Evolutionary conservation across 2,329 filamentous ascomycete species (phyloP), one percentile per base, ranked within the genome.

Genomic region (Talaromyces sp.): DNA sequence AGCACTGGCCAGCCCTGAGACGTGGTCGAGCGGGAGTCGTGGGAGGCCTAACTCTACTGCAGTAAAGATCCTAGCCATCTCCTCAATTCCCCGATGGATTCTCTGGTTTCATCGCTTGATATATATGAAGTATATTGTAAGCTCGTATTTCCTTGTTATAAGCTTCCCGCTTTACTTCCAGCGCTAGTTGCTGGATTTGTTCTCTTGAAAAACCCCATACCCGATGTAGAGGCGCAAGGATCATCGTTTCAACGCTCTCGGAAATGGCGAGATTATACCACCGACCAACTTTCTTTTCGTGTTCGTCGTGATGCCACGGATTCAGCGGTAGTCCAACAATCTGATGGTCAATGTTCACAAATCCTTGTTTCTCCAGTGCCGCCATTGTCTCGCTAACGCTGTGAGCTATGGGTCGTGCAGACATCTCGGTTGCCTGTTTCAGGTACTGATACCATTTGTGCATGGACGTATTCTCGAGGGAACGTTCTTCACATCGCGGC

Each of bases 251-350:
- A 59, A 96, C 78, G 29, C 90, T 90, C 72, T 91, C 87, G 11
- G 85, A 88, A 70, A 97, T 82, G 45, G 88, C 89, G 27, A 94
- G 81, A 73, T 94, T 93, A 78, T 96, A 96, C 91, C 91, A 96
- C 65, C 88, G 84, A 34, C 91, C 92, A 62, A 93, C 84, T 53
- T 89, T 85, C 68, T 87, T 88, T 70, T 88, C 83, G 68, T 87
- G 83, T 29, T 84, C 81, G 70, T 91, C 87, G 29, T 80, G 76
- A 66, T 87, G 85, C 90, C 91, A 94, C 27, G 88, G 87, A 72
- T 90, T 94, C 73, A 92, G 83, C 34, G 92, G 91, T 40, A 94
- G 81, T 65, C 84, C 84, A 67, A 91, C 87, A 61, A 87, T 83
- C 67, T 86, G 83, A 74, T 94, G 89, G 68, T 86, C 85, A 70